A percentile compares a stretch with the other conserved stretches of the same genome.
Conservation (phyloP, 805 yeast species). For the Brettanomyces anomalus region DNA sequence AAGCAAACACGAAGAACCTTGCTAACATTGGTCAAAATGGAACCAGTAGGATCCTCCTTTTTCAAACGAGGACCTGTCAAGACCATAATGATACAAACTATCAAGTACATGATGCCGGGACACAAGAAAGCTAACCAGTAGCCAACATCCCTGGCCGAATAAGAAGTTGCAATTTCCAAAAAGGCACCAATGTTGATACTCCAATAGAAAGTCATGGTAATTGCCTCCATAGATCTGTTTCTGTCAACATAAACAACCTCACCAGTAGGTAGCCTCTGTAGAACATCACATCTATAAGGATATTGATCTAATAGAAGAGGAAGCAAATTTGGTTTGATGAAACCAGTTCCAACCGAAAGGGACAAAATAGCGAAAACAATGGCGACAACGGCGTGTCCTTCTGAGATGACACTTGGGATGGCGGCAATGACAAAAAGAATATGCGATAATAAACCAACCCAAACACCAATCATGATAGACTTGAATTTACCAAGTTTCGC, state of each 20-base stretch:
- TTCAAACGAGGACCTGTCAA: conserved; percentile 24
- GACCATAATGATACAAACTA: conserved; percentile 42
- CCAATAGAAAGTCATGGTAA: conserved; percentile 43
- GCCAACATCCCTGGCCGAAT: conserved; percentile 42
- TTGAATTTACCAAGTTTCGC: conserved; percentile 36
- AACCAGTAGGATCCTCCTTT: conserved; percentile 32
- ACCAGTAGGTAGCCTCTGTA: conserved; percentile 52
- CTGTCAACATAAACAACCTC: conserved; percentile 52
- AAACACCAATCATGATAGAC: conserved; percentile 41
- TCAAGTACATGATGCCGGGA: conserved; percentile 46
- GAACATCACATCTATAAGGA: conserved; percentile 50
- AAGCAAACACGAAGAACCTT: conserved; percentile 34
- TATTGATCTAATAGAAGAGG: conserved; percentile 52
- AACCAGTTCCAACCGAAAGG: conserved; percentile 40
- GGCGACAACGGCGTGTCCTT: conserved; percentile 29
- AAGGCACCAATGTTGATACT: conserved; percentile 48
- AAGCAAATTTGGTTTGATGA: conserved; percentile 44
- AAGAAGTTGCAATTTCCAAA: conserved; percentile 42
- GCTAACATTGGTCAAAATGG: conserved; percentile 35
- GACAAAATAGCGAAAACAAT: conserved; percentile 32
- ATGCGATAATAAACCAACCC: conserved; percentile 38
- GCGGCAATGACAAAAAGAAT: conserved; percentile 40
- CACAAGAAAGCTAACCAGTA: conserved; percentile 47
- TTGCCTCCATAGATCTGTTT: conserved; percentile 30
- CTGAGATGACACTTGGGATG: conserved; percentile 33